Percentiles rank a stretch among this genome's conserved stretches.
Conservation (phyloP, 208 protist genomes). For the Entamoeba invadens region DNA sequence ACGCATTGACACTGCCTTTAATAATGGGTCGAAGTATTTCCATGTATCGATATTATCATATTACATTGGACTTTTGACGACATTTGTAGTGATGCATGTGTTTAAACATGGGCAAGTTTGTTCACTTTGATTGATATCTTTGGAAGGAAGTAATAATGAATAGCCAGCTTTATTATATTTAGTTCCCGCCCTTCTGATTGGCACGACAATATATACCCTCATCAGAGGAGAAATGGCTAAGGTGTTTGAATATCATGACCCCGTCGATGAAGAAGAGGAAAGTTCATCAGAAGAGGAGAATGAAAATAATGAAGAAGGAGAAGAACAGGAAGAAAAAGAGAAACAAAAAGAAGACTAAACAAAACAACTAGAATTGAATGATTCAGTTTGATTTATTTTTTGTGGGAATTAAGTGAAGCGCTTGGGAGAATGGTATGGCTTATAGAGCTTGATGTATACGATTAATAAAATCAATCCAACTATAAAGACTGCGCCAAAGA, state of each 20-base stretch:
- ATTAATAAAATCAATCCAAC: not conserved
- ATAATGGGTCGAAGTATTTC: not conserved
- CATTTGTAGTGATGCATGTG: not conserved
- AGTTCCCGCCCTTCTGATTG: not conserved
- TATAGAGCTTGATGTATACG: not conserved
- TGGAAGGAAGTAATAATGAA: no score
- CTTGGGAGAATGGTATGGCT: not conserved
- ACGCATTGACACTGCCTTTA: not conserved
- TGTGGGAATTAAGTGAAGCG: no score
- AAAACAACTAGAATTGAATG: not conserved
- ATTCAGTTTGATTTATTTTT: no score
- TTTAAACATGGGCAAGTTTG: not conserved
- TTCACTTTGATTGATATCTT: no score
- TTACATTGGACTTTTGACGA: not conserved
- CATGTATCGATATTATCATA: not conserved
- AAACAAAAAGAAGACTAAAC: not conserved
- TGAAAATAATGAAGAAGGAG: not conserved
- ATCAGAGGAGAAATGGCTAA: not conserved
- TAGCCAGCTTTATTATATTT: constrained; percentile 5
- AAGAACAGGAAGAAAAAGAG: not conserved
- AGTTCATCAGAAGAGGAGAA: not conserved
- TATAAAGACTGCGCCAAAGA: not conserved
- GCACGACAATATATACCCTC: not conserved
- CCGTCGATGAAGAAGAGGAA: not conserved
- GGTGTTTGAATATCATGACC: not conserved